Evolutionary conservation across 73 alveolate species (phyloP), one percentile per base, ranked within the genome.

Genomic region (Paramecium sonneborni): DNA sequence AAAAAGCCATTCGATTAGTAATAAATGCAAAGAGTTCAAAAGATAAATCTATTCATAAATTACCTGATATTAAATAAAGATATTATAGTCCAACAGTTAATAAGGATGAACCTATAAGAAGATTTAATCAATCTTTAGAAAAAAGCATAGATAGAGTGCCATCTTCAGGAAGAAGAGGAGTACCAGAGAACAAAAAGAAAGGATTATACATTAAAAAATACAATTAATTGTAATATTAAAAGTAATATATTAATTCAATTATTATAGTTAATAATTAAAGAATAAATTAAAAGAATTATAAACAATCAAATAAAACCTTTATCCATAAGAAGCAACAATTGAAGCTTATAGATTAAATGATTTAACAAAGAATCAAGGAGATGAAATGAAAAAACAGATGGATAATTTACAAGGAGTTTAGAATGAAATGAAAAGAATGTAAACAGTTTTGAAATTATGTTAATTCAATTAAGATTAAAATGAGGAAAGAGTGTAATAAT

Each of bases 381-480:
- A 43, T 21, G 90, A 79, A 43, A 1, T 39, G 11, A 24, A 79
- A 10, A 79, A 79, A 18, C 12, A 79, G 18, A 30, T 20, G 28
- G 90, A 79, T 3, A 24, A 39, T 30, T 34, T 79, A 6, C 9
- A 20, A 44, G 34, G 30, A 41, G 90, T 79, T 6, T 20, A 79
- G 8, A 9, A 79, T 21, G 69, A 38, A 41, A 79, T 79, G 90
- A 79, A 79, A 79, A 38, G 90, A 41, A 24, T 79, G 41, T 9
- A 21, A 21, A 24, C 20, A 2, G 74, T 79, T 5, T 79, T 39
- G 41, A 79, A 79, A 79, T 39, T 79, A 23, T 79, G 90, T 79
- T 12, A 38, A 20, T 23, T 39, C 18, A 79, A 79, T 46, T 46
- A 38, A 79, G 90, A 79, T 79, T 39, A 79, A 5, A 79, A 79